These are phyloP conservation scores for Ensete ventricosum DNA, from an alignment of 176 grass and related monocot genomes.

Conservation along the genomic window DNA sequence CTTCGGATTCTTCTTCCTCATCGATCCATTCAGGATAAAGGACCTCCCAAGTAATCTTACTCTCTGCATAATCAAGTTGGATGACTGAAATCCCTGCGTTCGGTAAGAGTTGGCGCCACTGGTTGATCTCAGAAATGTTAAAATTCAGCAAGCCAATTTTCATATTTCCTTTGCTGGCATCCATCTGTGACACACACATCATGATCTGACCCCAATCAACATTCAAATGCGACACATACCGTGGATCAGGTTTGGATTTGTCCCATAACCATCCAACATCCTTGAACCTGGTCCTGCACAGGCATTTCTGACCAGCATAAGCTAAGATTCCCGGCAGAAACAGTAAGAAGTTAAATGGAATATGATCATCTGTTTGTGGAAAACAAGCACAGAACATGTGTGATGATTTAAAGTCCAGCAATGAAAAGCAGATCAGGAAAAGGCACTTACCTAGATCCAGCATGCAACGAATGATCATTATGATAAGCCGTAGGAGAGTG, in stretches of 20 bases:
- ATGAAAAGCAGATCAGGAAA: background rate
- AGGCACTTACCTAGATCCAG: background rate
- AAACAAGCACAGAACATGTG: background rate
- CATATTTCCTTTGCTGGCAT: background rate
- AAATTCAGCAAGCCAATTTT: constrained; percentile 16
- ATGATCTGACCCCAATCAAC: background rate
- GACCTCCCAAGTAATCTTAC: background rate
- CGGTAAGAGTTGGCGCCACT: constrained; percentile 3
- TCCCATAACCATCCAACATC: background rate
- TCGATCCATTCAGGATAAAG: constrained; percentile 15
- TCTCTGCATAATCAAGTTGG: background rate
- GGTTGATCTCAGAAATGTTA: constrained; percentile 11
- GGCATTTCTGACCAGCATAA: background rate
- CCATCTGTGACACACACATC: background rate
- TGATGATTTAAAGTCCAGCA: background rate
- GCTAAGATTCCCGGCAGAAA: background rate
- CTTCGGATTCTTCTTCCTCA: constrained; percentile 18
- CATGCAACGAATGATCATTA: background rate
- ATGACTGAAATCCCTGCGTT: background rate
- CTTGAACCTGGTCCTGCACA: background rate
- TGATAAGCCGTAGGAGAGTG: background rate
- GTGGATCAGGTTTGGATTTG: background rate
- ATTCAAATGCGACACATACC: background rate
- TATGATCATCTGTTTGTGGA: background rate
- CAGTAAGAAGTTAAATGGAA: background rate